Conservation (phyloP, 2,329 filamentous ascomycete genomes). For the Knufia petricola region DNA sequence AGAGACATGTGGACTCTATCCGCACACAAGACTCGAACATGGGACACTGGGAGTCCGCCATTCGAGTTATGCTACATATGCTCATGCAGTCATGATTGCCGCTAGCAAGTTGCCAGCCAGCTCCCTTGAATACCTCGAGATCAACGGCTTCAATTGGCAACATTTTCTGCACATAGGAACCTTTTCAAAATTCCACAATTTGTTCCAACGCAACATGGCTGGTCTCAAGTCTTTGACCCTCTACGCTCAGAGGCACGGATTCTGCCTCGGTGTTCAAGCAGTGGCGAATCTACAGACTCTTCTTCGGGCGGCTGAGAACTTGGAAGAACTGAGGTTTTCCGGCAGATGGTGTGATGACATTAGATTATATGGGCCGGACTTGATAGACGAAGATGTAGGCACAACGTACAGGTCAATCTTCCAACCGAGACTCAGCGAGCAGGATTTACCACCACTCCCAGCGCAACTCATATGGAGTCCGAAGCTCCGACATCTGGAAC, state of each 20-base stretch:
- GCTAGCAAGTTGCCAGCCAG: neutral
- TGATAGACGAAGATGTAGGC: neutral
- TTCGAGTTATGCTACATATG: neutral
- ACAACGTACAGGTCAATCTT: neutral
- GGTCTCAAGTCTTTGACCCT: neutral
- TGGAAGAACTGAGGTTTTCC: neutral
- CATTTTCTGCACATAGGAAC: neutral
- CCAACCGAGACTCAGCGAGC: neutral
- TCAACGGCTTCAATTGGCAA: neutral
- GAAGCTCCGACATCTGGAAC: neutral
- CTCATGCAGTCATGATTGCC: neutral
- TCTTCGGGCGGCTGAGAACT: neutral
- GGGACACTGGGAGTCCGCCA: neutral
- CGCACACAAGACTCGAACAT: neutral
- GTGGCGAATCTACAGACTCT: neutral
- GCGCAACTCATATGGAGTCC: constrained; percentile 3
- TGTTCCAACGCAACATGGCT: neutral
- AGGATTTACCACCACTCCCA: neutral
- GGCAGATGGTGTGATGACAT: neutral
- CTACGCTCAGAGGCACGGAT: neutral
- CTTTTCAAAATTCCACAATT: neutral
- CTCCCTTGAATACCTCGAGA: neutral
- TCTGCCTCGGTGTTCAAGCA: neutral
- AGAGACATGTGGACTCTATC: constrained; percentile 2
- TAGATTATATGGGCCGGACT: neutral